Evolutionary conservation across 441 rosid genomes (phyloP).

Genomic region (Arabidopsis hybrid): DNA sequence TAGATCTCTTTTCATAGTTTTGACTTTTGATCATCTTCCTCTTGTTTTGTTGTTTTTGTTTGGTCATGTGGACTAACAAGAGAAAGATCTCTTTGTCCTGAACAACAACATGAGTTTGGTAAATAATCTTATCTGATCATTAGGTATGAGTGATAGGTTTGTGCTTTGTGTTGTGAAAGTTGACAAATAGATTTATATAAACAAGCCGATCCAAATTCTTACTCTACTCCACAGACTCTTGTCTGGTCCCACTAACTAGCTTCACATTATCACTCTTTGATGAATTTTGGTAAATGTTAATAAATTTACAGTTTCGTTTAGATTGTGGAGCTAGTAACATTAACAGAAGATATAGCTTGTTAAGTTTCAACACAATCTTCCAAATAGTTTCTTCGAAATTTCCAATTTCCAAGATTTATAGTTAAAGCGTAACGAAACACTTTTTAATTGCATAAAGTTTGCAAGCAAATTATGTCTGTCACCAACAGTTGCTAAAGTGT

Average conservation of each 20-base stretch:
- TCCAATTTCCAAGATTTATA: neutral
- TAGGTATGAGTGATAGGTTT: slow-evolving; percentile 44
- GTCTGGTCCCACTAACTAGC: slow-evolving; percentile 31
- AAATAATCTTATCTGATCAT: slow-evolving; percentile 26
- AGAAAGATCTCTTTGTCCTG: slow-evolving; percentile 32
- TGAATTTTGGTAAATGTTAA: neutral
- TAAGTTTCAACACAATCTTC: neutral
- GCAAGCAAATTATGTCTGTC: slow-evolving; percentile 40
- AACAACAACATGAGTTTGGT: slow-evolving; percentile 39
- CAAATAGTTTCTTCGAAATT: neutral
- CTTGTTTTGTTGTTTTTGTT: slow-evolving; percentile 54
- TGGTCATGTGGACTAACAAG: slow-evolving; percentile 4
- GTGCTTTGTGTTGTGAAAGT: slow-evolving; percentile 35
- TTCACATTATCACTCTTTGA: slow-evolving; percentile 8
- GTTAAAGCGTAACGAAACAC: slow-evolving; percentile 10
- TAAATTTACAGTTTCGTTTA: neutral
- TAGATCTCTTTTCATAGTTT: slow-evolving; percentile 14
- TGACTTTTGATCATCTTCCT: slow-evolving; percentile 36
- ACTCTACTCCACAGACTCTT: slow-evolving; percentile 26
- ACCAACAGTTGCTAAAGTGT: slow-evolving; percentile 37
- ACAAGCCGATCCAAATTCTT: slow-evolving; percentile 26
- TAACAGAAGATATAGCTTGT: neutral
- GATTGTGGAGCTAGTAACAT: neutral
- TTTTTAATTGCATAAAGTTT: slow-evolving; percentile 19
- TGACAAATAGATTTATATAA: slow-evolving; percentile 50